phyloP scores from a whole-genome alignment of 768 basidiomycete species.

The Artomyces pyxidatus region DNA sequence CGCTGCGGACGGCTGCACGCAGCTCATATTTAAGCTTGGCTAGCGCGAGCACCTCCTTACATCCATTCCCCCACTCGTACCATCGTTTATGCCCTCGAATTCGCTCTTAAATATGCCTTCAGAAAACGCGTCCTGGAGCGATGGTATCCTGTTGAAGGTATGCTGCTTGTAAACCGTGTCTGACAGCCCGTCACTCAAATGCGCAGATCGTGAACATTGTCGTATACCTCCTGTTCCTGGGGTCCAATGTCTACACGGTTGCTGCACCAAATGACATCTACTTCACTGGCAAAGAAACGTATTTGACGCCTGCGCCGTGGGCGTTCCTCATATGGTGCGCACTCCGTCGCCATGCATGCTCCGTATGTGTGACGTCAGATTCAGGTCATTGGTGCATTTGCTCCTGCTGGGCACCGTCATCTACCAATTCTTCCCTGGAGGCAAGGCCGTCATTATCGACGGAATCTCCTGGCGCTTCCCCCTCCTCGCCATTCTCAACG shows the following conservation, averaged over 20 bases:
- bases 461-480: conserved; percentile 90
- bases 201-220: conserved; percentile 63
- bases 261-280: conserved; percentile 68
- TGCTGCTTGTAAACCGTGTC: conserved; percentile 1
- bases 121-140: conserved; percentile 46
- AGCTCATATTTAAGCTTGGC: too few species aligned
- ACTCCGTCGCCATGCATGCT: background rate
- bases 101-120: conserved; percentile 3
- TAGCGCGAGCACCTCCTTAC: too few species aligned
- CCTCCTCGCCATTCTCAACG: conserved; percentile 77
- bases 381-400: conserved; percentile 80
- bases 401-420: conserved; percentile 86
- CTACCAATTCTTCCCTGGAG: conserved; percentile 78
- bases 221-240: conserved; percentile 81
- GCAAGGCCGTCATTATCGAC: conserved; percentile 76
- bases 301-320: conserved; percentile 91
- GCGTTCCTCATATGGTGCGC: conserved; percentile 83
- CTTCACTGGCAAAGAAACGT: conserved; percentile 74
- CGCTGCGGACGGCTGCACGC: too few species aligned
- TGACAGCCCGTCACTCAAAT: background rate
- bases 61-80: too few species aligned
- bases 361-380: conserved; percentile 10
- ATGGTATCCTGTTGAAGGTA: conserved; percentile 78
- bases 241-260: conserved; percentile 82
- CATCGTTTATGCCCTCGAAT: too few species aligned